Conservation (phyloP, 2,329 filamentous ascomycete genomes). For the Exophiala lecanii-corni region DNA sequence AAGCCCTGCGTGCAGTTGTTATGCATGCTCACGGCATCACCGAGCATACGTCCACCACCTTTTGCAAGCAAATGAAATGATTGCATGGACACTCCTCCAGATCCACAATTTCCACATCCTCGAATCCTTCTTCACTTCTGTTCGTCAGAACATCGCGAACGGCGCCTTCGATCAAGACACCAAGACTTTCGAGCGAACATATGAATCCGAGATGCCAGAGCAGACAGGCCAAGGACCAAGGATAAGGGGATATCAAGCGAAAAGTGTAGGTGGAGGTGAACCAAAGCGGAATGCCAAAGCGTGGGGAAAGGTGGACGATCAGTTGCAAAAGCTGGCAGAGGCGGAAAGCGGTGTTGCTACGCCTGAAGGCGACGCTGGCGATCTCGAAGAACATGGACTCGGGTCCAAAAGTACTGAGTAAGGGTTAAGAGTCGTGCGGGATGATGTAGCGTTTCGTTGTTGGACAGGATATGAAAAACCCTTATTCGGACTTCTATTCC, state of each 20-base stretch:
- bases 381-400: slow-evolving; percentile 54
- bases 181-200: slow-evolving; percentile 59
- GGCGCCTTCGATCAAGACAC: slow-evolving; percentile 53
- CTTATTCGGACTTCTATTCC: no score
- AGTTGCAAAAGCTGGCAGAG: slow-evolving; percentile 44
- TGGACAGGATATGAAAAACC: no score
- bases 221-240: slow-evolving; percentile 73
- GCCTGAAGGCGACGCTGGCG: slow-evolving; percentile 46
- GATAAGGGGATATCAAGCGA: slow-evolving; percentile 77
- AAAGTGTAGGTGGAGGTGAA: slow-evolving; percentile 60
- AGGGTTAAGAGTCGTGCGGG: no score
- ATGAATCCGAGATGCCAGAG: slow-evolving; percentile 66
- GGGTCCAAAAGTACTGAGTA: slow-evolving; percentile 1
- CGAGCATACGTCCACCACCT: slow-evolving; percentile 84
- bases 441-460: no score
- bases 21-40: slow-evolving; percentile 78
- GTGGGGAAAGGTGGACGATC: slow-evolving; percentile 58
- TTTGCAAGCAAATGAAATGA: slow-evolving; percentile 88
- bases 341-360: slow-evolving; percentile 48
- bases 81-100: slow-evolving; percentile 88
- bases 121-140: slow-evolving; percentile 64
- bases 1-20: slow-evolving; percentile 64
- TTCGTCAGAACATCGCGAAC: slow-evolving; percentile 60
- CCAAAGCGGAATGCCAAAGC: slow-evolving; percentile 62
- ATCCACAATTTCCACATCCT: slow-evolving; percentile 81